Evolutionary conservation across 2,329 filamentous ascomycete species (phyloP), one percentile per base, ranked within the genome.

Genomic region (Chaetomium strumarium): DNA sequence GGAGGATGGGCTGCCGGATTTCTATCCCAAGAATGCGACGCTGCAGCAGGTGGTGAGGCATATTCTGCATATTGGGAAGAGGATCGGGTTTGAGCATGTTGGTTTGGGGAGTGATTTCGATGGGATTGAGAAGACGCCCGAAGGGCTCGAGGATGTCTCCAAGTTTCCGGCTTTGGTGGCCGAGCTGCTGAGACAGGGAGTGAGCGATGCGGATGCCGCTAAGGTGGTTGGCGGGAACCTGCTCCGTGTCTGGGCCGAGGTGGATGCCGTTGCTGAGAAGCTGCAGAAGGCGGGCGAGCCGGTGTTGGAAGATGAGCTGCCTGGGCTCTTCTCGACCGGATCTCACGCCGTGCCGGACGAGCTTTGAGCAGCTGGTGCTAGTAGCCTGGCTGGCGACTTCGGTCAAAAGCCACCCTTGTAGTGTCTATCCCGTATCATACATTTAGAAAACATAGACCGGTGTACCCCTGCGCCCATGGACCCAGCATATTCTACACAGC

Each of bases 91-190:
- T 62, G 86, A 91, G 38, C 80, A 96, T 66, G 90, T 96, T 14
- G 92, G 91, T 0, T 70, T 96, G 16, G 92, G 92, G 0, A 90
- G 86, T 48, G 92, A 97, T 67, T 96, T 91, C 66, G 91, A 96
- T 66, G 92, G 82, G 9, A 91, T 91, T 52, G 64, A 67, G 1
- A 67, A 62, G 1, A 83, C 83, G 5, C 90, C 91, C 0, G 66
- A 73, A 49, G 92, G 91, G 0, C 69, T 97, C 44, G 88, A 93
- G 36, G 90, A 96, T 67, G 90, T 96, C 7, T 83, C 84, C 45
- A 89, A 88, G 65, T 95, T 86, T 63, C 91, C 90, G 0, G 80
- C 85, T 52, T 70, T 96, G 41, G 79, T 96, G 9, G 83, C 81
- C 3, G 87, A 90, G 68, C 69, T 96, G 53, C 71, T 96, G 58